Base-by-base conservation (phyloP, 139 green algal genomes). In the Micromonas commoda region DNA sequence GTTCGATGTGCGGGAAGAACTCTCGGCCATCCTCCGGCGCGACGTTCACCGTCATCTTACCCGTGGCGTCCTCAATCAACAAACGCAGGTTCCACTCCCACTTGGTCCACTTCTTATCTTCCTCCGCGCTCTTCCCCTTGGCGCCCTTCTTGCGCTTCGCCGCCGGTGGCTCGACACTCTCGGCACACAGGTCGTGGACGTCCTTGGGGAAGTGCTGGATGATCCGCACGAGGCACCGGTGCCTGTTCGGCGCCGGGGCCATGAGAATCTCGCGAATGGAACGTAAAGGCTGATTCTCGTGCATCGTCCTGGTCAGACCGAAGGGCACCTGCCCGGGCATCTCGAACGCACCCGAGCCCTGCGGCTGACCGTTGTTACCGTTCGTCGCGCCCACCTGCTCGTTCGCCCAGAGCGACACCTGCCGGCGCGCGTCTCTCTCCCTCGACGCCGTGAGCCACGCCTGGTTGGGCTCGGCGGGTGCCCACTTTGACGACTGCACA, bases 1-100 rank as follows among this genome's bases (percentile, higher is more conserved):
- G 68, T 1, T n/a, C 4, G 9, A 75, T 34, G 20, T 31, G 21
- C 6, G 31, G 37, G 35, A 75, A 75, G 68, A 75, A 75, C 21
- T 29, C 24, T 9, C 61, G 21, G 3, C 26, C 35, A 21, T 75
- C 68, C 33, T 60, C 34, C 2, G 26, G 26, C 1, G 37, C 26
- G n/a, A 75, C 16, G 21, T 60, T 32, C 13, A 61, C 68, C 16
- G 31, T 26, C 13, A 75, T 29, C 19, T 24, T 64, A 9, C 33
- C 68, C 0, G 68, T 75, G 0, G 26, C 68, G 29, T 75, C 68
- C 23, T 53, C 33, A 1, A 75, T 9, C 6, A 38, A 20, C 5
- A 75, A 35, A 19, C 38, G 19, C 1, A 75, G 23, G 38, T 29
- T 39, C 21, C 26, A 75, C 9, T 75, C 37, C 21, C 13, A 75